Percentiles rank a stretch among this genome's conserved stretches.
Evolutionary conservation across 179 eudicot genomes (phyloP).

Genomic region (Nepenthes alata): DNA sequence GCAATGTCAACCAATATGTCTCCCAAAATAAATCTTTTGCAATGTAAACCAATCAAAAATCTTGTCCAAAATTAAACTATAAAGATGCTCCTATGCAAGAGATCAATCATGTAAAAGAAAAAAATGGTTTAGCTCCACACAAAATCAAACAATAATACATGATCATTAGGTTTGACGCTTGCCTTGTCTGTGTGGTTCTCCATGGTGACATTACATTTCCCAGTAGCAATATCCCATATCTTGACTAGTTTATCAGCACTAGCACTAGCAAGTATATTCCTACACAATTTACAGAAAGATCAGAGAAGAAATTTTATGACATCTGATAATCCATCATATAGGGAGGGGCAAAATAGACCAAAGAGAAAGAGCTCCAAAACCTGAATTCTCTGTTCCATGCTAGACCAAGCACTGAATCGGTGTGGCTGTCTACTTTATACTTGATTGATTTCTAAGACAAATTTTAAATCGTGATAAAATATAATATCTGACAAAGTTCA

Average conservation of each 20-base stretch:
- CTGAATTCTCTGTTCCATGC: conserved; percentile 93
- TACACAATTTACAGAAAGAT: conserved; percentile 13
- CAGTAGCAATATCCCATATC: conserved; percentile 90
- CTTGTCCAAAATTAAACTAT: too few relatives aligned
- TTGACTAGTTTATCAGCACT: conserved; percentile 87
- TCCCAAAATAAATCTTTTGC: too few relatives aligned
- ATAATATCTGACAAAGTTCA: too few relatives aligned
- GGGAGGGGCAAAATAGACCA: background rate
- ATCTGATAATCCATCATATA: background rate
- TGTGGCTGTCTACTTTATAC: conserved; percentile 75
- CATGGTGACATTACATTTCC: conserved; percentile 67
- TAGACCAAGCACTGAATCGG: conserved; percentile 85
- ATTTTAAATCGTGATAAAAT: too few relatives aligned
- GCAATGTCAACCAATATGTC: too few relatives aligned
- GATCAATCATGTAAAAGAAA: too few relatives aligned
- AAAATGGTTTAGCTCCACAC: too few relatives aligned
- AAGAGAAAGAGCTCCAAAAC: conserved; percentile 17
- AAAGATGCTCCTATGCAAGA: too few relatives aligned
- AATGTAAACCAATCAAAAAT: too few relatives aligned
- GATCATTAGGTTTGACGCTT: conserved; percentile 12
- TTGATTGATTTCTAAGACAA: conserved; percentile 51
- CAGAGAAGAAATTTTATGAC: background rate
- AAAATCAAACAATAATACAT: too few relatives aligned
- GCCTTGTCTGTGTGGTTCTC: conserved; percentile 90
- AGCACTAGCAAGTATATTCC: conserved; percentile 94